Percentiles rank a stretch among this genome's conserved stretches.
These are phyloP conservation scores for Cryphonectria japonica DNA, from an alignment of 2,329 filamentous ascomycete genomes.

Conservation along the genomic window DNA sequence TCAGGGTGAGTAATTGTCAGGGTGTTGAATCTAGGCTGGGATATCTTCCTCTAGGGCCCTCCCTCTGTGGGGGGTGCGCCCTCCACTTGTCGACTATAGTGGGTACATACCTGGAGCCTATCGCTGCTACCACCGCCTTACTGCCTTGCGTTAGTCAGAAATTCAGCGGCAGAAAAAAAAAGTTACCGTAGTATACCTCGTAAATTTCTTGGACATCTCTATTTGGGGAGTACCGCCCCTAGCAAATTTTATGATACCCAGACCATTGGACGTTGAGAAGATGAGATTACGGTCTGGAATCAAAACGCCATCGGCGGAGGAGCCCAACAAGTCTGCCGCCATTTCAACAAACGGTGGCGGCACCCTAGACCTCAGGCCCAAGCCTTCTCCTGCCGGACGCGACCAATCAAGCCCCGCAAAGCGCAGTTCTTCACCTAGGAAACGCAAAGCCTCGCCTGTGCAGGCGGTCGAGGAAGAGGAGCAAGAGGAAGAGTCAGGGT, in stretches of 20 bases:
- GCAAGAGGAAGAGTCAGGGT: slow-evolving; percentile 36
- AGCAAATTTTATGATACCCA: slow-evolving; percentile 17
- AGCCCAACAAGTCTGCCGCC: slow-evolving; percentile 17
- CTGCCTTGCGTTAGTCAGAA: slow-evolving; percentile 10
- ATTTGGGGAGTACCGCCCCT: not conserved
- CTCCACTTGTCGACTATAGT: not conserved
- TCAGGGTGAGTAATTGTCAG: not conserved
- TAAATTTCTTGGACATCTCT: slow-evolving; percentile 5
- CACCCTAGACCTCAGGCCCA: slow-evolving; percentile 17
- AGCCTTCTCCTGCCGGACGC: slow-evolving; percentile 12
- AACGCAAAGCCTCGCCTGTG: slow-evolving; percentile 65
- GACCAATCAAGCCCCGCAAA: slow-evolving; percentile 11
- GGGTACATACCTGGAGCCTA: not conserved
- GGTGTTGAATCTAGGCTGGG: not conserved
- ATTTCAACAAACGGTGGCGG: not conserved
- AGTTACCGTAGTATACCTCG: not conserved
- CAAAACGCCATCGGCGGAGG: slow-evolving; percentile 29
- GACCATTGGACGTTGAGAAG: slow-evolving; percentile 16
- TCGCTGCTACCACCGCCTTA: slow-evolving; percentile 14
- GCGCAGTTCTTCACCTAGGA: slow-evolving; percentile 44
- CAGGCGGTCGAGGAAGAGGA: slow-evolving; percentile 51
- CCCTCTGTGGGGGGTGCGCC: not conserved
- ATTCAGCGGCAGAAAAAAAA: slow-evolving; percentile 32
- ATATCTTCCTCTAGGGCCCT: not conserved
- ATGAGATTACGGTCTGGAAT: slow-evolving; percentile 29